phyloP scores from a whole-genome alignment of 139 green algal species.

The Asterochloris sp. region DNA sequence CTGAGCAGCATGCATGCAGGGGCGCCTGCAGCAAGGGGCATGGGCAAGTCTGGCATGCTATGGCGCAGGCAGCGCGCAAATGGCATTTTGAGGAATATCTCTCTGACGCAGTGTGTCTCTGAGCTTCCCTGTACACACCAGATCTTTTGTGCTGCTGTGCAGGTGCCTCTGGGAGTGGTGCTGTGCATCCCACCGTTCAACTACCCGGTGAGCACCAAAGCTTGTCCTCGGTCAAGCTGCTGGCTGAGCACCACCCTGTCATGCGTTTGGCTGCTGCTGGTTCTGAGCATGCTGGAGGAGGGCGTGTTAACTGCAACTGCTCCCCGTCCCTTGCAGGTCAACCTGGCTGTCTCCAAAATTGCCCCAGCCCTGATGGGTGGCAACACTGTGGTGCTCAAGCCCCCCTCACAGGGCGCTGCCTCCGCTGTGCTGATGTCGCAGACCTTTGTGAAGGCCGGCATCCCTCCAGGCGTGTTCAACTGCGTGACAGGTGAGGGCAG shows the following conservation, averaged over 20 bases:
- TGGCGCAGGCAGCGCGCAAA: too few relatives aligned
- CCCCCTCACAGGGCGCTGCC: slow-evolving; percentile 85
- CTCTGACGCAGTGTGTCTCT: background rate
- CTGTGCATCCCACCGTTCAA: slow-evolving; percentile 98
- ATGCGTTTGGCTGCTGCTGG: too few relatives aligned
- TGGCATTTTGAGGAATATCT: too few relatives aligned
- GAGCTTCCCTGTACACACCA: background rate
- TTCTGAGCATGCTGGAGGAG: too few relatives aligned
- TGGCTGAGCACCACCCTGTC: too few relatives aligned
- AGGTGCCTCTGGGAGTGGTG: slow-evolving; percentile 90
- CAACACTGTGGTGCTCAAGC: slow-evolving; percentile 95
- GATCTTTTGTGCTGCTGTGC: background rate
- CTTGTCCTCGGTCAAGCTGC: too few relatives aligned
- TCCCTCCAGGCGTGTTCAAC: slow-evolving; percentile 79
- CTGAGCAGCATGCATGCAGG: too few relatives aligned
- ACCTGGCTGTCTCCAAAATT: slow-evolving; percentile 91
- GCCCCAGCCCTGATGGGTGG: slow-evolving; percentile 93
- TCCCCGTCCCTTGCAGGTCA: background rate
- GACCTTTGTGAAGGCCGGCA: slow-evolving; percentile 81
- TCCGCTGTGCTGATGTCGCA: slow-evolving; percentile 87
- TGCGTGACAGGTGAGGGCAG: slow-evolving; percentile 68
- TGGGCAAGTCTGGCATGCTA: too few relatives aligned
- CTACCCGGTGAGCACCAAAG: slow-evolving; percentile 59
- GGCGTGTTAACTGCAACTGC: background rate
- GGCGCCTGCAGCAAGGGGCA: too few relatives aligned